Evolutionary conservation across 2,329 filamentous ascomycete species (phyloP).

Genomic region (Elsinoe arachidis): DNA sequence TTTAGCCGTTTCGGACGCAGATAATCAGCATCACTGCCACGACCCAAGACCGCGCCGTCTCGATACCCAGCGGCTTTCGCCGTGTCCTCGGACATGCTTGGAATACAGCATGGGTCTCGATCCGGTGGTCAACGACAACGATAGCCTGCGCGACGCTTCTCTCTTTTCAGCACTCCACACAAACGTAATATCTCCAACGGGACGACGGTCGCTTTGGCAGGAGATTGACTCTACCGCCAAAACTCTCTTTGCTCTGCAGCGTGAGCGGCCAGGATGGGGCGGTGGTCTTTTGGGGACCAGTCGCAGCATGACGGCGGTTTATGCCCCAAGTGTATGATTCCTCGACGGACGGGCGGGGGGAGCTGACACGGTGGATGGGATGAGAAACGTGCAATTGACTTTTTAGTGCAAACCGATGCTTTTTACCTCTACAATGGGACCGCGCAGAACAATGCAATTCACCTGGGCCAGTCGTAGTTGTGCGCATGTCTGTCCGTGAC

Average conservation of each 20-base stretch:
- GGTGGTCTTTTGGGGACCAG: not conserved
- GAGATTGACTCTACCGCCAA: not conserved
- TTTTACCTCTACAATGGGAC: slow-evolving; percentile 1
- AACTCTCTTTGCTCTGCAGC: not conserved
- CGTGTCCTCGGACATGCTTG: slow-evolving; percentile 8
- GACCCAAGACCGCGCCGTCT: not conserved
- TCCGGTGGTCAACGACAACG: not conserved
- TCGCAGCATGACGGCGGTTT: not conserved
- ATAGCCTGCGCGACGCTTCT: not conserved
- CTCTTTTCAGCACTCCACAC: slow-evolving; percentile 3
- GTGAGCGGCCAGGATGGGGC: not conserved
- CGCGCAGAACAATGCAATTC: not conserved
- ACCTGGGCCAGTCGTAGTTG: not conserved
- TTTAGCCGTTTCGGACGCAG: slow-evolving; percentile 18
- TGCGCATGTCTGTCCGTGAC: not conserved
- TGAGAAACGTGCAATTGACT: not conserved
- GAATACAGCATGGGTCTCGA: not conserved
- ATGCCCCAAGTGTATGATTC: slow-evolving; percentile 8
- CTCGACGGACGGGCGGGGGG: not conserved
- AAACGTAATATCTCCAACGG: slow-evolving; percentile 3
- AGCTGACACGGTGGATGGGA: slow-evolving; percentile 1
- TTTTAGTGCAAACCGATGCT: not conserved
- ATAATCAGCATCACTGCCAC: slow-evolving; percentile 4
- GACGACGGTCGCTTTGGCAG: not conserved
- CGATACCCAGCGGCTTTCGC: not conserved